Percentiles rank a stretch among this genome's conserved stretches.
These are phyloP conservation scores for Pyrenula massariospora DNA, from an alignment of 495 filamentous ascomycete species.

Conservation along the genomic window DNA sequence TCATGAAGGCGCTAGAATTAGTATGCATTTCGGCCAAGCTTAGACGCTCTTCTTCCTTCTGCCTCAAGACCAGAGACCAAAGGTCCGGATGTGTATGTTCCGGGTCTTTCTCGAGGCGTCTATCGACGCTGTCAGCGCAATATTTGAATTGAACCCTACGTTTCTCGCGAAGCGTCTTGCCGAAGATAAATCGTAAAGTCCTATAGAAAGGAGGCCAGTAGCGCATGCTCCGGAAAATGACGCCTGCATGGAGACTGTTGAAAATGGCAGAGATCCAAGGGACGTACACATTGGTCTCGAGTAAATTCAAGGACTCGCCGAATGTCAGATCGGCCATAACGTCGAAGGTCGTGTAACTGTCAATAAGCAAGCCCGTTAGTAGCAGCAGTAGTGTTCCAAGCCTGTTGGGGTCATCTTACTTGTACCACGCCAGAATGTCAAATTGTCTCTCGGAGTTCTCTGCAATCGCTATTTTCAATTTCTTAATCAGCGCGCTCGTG, in stretches of 20 bases:
- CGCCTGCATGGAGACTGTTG: no score
- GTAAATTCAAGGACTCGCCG: no score
- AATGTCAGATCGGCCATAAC: slow-evolving; percentile 50
- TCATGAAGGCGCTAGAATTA: slow-evolving; percentile 22
- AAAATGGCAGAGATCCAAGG: no score
- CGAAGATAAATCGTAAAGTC: no score
- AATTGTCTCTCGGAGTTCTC: slow-evolving; percentile 2
- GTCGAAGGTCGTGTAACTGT: slow-evolving; percentile 50
- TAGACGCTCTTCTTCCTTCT: slow-evolving; percentile 2
- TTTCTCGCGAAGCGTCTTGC: background rate
- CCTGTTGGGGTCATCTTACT: no score
- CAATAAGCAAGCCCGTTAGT: slow-evolving; percentile 8
- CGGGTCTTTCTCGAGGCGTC: slow-evolving; percentile 13
- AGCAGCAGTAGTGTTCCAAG: slow-evolving; percentile 8
- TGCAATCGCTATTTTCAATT: background rate
- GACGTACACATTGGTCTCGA: background rate
- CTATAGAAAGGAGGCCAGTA: no score
- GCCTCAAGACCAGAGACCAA: background rate
- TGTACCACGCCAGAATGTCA: slow-evolving; percentile 15
- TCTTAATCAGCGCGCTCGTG: slow-evolving; percentile 21
- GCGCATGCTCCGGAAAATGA: no score
- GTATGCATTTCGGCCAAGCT: slow-evolving; percentile 7
- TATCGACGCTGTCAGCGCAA: slow-evolving; percentile 13
- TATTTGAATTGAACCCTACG: slow-evolving; percentile 13
- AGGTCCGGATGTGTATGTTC: slow-evolving; percentile 7